Evolutionary conservation across 176 grass and related monocot genomes (phyloP).

Genomic region (Aegilops speltoides): DNA sequence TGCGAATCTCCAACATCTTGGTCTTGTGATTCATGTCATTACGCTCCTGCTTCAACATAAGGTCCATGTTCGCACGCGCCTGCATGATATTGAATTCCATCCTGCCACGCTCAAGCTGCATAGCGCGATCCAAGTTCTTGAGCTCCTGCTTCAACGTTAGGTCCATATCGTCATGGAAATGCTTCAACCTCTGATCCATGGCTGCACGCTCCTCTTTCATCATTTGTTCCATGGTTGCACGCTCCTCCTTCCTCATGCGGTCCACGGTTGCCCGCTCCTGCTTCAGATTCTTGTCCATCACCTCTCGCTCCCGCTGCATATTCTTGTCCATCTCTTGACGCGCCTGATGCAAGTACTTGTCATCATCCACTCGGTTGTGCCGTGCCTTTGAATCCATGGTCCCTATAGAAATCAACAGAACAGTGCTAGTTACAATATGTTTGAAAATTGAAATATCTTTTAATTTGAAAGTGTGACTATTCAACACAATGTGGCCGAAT

Average conservation of each 20-base stretch:
- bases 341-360: background rate
- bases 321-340: background rate
- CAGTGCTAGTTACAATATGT: no score
- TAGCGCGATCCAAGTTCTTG: background rate
- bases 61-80: background rate
- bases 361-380: no score
- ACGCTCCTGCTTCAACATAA: background rate
- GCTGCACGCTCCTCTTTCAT: background rate
- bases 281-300: background rate
- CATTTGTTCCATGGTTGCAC: background rate
- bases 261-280: background rate
- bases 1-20: no score
- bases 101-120: background rate
- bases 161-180: background rate
- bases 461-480: no score
- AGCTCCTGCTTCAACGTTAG: background rate
- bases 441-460: no score
- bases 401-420: no score
- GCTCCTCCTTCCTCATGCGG: background rate
- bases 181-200: background rate
- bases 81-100: background rate
- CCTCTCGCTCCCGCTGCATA: background rate
- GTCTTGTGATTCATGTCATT: background rate
- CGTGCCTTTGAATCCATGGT: no score
- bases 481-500: no score